phyloP scores from a whole-genome alignment of 2,329 filamentous ascomycete genomes.

The Rhexocercosporidium sp. region DNA sequence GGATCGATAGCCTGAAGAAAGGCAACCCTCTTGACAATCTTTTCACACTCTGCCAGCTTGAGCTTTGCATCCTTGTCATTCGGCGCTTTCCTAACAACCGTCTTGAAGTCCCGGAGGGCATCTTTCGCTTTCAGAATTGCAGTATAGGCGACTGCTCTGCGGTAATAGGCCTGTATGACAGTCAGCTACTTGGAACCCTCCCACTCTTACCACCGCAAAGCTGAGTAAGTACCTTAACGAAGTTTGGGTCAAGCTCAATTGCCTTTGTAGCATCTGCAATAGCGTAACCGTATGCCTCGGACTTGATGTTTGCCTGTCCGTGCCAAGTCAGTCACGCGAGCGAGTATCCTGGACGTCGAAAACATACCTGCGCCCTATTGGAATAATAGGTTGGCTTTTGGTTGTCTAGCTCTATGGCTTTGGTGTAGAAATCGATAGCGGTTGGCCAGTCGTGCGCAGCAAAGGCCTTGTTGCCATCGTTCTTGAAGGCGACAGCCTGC shows the following conservation, averaged over 20 bases:
- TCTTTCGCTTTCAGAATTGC: slow-evolving; percentile 89
- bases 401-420: slow-evolving; percentile 85
- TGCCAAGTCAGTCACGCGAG: slow-evolving; percentile 54
- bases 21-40: slow-evolving; percentile 87
- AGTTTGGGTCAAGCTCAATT: slow-evolving; percentile 84
- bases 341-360: slow-evolving; percentile 35
- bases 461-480: slow-evolving; percentile 94
- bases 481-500: slow-evolving; percentile 83
- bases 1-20: slow-evolving; percentile 97
- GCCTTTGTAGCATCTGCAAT: slow-evolving; percentile 90
- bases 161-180: slow-evolving; percentile 79
- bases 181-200: slow-evolving; percentile 24
- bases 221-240: slow-evolving; percentile 78
- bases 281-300: slow-evolving; percentile 92
- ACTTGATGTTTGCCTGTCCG: slow-evolving; percentile 85
- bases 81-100: slow-evolving; percentile 86
- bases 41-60: slow-evolving; percentile 91
- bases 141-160: slow-evolving; percentile 87
- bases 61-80: slow-evolving; percentile 88
- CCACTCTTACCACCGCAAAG: not conserved
- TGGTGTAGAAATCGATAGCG: slow-evolving; percentile 82
- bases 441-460: slow-evolving; percentile 82
- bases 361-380: slow-evolving; percentile 87
- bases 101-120: slow-evolving; percentile 89
- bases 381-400: slow-evolving; percentile 89